phyloP scores from a whole-genome alignment of 176 grass and related monocot genomes.

The Avena sativa region DNA sequence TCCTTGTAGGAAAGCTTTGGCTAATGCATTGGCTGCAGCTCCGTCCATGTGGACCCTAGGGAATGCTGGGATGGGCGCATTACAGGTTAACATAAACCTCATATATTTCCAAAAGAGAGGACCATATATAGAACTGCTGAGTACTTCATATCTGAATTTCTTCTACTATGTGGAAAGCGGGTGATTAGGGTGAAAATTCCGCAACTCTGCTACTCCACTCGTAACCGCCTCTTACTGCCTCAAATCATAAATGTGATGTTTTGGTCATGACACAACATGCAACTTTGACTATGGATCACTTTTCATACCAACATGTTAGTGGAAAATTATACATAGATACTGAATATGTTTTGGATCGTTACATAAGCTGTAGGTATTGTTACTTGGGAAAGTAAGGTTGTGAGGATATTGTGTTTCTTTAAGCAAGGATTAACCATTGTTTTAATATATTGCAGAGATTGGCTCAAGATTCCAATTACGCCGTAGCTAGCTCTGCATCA shows the following conservation, averaged over 20 bases:
- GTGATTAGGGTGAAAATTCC: no score
- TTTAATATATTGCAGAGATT: slow-evolving; percentile 63
- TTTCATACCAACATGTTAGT: no score
- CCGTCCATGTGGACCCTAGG: slow-evolving; percentile 98
- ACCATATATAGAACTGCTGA: not conserved
- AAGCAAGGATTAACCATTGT: not conserved
- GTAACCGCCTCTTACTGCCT: no score
- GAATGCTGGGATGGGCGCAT: slow-evolving; percentile 95
- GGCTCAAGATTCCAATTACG: slow-evolving; percentile 83
- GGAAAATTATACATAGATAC: no score
- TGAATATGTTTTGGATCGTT: no score
- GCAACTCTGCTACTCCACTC: not conserved
- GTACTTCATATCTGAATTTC: slow-evolving; percentile 12
- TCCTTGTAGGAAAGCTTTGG: slow-evolving; percentile 92
- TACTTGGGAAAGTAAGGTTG: not conserved
- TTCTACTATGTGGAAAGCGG: no score
- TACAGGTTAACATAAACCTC: slow-evolving; percentile 66
- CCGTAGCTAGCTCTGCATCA: slow-evolving; percentile 73
- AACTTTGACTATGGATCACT: no score
- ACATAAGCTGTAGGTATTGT: not conserved
- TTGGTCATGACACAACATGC: no score
- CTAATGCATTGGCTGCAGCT: slow-evolving; percentile 91
- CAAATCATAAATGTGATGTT: no score
- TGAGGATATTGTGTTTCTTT: not conserved
- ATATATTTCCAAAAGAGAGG: not conserved